A percentile compares a stretch with the other conserved stretches of the same genome.
Evolutionary conservation across 2,329 filamentous ascomycete genomes (phyloP).

Genomic region (Colletotrichum plurivorum): DNA sequence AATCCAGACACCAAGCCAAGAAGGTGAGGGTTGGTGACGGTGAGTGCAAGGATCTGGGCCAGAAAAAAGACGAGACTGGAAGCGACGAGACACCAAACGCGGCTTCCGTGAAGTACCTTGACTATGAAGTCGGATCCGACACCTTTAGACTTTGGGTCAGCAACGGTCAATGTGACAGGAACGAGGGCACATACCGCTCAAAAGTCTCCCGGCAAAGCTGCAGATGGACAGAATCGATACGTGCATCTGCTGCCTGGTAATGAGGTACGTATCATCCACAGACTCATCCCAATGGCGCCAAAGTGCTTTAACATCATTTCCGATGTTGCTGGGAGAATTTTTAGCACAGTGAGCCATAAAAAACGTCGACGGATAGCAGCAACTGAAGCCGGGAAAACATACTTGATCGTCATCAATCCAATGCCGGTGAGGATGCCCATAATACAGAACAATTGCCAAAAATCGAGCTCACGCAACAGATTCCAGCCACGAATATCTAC

Average conservation of each 20-base stretch:
- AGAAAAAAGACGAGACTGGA: conserved; percentile 83
- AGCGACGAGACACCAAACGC: conserved; percentile 90
- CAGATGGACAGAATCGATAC: conserved; percentile 94
- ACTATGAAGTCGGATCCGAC: conserved; percentile 93
- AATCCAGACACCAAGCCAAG: conserved; percentile 85
- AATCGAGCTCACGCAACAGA: conserved; percentile 80
- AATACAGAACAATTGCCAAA: conserved; percentile 91
- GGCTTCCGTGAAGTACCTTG: conserved; percentile 82
- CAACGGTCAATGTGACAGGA: conserved; percentile 26
- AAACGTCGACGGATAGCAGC: not conserved
- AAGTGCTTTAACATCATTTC: conserved; percentile 87
- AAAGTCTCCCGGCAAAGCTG: conserved; percentile 86
- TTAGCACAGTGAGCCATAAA: too few species aligned
- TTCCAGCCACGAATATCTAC: conserved; percentile 91
- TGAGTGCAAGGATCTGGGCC: conserved; percentile 83
- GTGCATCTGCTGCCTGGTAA: conserved; percentile 87
- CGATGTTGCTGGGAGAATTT: conserved; percentile 82
- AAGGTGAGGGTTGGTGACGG: conserved; percentile 81
- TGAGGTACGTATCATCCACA: conserved; percentile 80
- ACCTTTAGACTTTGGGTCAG: conserved; percentile 60
- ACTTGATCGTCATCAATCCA: conserved; percentile 99
- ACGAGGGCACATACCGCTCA: conserved; percentile 70
- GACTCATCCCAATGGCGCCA: conserved; percentile 89
- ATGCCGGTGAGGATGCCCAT: conserved; percentile 94
- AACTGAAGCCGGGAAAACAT: conserved; percentile 53